phyloP scores from a whole-genome alignment of 1,139 yeast genomes.

The Suhomyces atakaporum region DNA sequence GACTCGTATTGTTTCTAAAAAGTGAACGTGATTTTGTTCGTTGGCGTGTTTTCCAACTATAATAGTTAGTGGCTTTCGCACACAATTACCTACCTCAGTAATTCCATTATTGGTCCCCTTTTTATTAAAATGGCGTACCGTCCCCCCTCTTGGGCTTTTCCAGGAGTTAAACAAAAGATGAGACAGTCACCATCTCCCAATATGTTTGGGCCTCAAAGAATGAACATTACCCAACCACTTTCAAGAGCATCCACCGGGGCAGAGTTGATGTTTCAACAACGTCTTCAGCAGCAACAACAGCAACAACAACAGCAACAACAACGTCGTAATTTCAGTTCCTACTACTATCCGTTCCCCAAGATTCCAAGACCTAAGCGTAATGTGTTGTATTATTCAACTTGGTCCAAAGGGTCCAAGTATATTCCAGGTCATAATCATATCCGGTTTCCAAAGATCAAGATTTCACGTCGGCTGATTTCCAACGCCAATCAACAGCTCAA shows the following conservation, averaged over 20 bases:
- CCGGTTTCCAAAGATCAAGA: slow-evolving; percentile 27
- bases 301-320: slow-evolving; percentile 20
- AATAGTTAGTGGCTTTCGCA: not conserved
- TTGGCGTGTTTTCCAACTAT: slow-evolving; percentile 4
- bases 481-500: slow-evolving; percentile 41
- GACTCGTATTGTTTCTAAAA: slow-evolving; percentile 2
- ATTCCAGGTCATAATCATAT: slow-evolving; percentile 22
- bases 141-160: slow-evolving; percentile 14
- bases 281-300: slow-evolving; percentile 20
- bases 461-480: slow-evolving; percentile 39
- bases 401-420: slow-evolving; percentile 28
- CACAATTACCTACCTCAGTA: slow-evolving; percentile 1
- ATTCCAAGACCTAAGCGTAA: slow-evolving; percentile 68
- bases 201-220: slow-evolving; percentile 20
- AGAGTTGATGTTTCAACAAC: slow-evolving; percentile 23
- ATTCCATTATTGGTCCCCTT: not conserved
- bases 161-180: slow-evolving; percentile 17
- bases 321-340: slow-evolving; percentile 25
- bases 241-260: slow-evolving; percentile 46
- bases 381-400: slow-evolving; percentile 54
- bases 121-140: slow-evolving; percentile 16
- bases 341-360: slow-evolving; percentile 54
- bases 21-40: slow-evolving; percentile 4
- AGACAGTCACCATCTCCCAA: slow-evolving; percentile 16
- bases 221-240: slow-evolving; percentile 47